Percentiles rank a stretch among this genome's conserved stretches.
Evolutionary conservation across 2,329 filamentous ascomycete species (phyloP).

Genomic region (Alternaria longipes): DNA sequence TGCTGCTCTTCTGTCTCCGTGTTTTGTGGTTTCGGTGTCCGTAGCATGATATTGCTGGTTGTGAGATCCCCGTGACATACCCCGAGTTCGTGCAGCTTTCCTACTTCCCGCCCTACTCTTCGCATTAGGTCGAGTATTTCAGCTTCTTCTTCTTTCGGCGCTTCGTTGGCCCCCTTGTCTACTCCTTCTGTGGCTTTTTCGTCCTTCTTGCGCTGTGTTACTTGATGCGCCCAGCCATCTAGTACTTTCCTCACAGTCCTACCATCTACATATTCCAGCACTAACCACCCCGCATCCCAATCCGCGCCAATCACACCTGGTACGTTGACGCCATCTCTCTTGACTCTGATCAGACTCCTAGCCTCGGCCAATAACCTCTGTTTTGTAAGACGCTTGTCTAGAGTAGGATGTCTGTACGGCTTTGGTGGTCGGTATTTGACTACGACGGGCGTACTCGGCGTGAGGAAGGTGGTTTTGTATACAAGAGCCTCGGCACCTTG

Average conservation of each 20-base stretch:
- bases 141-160: constrained; percentile 32
- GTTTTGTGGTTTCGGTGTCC: constrained; percentile 1
- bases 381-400: constrained; percentile 86
- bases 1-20: neutral
- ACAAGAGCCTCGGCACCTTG: constrained; percentile 97
- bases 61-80: constrained; percentile 95
- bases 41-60: constrained; percentile 94
- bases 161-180: constrained; percentile 22
- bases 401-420: constrained; percentile 87
- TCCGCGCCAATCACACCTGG: constrained; percentile 79
- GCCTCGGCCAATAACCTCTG: constrained; percentile 90
- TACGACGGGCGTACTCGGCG: constrained; percentile 72
- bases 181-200: neutral
- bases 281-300: constrained; percentile 70
- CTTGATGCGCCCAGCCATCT: constrained; percentile 69
- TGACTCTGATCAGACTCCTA: constrained; percentile 80
- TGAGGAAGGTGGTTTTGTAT: constrained; percentile 84
- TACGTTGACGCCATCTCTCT: constrained; percentile 80
- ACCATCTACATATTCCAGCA: constrained; percentile 62
- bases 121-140: constrained; percentile 66
- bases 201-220: constrained; percentile 17
- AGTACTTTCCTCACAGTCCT: constrained; percentile 73
- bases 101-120: constrained; percentile 75
- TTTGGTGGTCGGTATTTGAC: constrained; percentile 93
- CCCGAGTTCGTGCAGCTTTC: constrained; percentile 80